Percentiles rank a stretch among this genome's conserved stretches.
These are phyloP conservation scores for Nicotiana sylvestris DNA, from an alignment of 257 asterid genomes.

Conservation along the genomic window DNA sequence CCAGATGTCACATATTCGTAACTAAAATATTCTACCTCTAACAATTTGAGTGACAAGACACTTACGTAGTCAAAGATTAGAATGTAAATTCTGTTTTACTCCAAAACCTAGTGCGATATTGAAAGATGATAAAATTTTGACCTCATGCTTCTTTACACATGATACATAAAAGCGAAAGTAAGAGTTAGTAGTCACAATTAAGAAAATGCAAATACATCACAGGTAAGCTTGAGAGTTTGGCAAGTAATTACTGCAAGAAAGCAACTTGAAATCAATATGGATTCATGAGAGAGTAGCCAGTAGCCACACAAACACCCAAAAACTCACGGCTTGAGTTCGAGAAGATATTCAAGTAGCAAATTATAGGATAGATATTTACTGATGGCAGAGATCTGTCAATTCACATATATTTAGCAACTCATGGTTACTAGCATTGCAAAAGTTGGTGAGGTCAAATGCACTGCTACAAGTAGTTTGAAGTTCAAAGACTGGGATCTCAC, in stretches of 20 bases:
- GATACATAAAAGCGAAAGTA: not conserved
- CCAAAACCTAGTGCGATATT: not conserved
- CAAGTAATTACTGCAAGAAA: not conserved
- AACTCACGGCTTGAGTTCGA: not conserved
- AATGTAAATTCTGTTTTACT: not conserved
- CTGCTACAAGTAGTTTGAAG: not conserved
- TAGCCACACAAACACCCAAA: not conserved
- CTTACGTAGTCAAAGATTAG: not conserved
- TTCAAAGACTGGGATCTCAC: not conserved
- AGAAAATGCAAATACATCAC: not conserved
- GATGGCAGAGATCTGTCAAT: not conserved
- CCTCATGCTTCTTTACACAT: not conserved
- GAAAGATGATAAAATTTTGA: not conserved
- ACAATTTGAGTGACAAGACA: not conserved
- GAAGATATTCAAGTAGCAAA: not conserved
- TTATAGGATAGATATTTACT: not conserved
- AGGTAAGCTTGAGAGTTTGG: not conserved
- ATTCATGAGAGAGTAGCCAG: not conserved
- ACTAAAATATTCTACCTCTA: not conserved
- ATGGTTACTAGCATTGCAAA: not conserved
- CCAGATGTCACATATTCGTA: not conserved
- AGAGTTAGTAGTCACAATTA: not conserved
- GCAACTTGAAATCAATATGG: not conserved
- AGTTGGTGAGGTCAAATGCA: not conserved
- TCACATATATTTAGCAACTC: not conserved